Evolutionary conservation across 2,329 filamentous ascomycete species (phyloP), one percentile per base, ranked within the genome.

Genomic region (Monosporascus sp.): DNA sequence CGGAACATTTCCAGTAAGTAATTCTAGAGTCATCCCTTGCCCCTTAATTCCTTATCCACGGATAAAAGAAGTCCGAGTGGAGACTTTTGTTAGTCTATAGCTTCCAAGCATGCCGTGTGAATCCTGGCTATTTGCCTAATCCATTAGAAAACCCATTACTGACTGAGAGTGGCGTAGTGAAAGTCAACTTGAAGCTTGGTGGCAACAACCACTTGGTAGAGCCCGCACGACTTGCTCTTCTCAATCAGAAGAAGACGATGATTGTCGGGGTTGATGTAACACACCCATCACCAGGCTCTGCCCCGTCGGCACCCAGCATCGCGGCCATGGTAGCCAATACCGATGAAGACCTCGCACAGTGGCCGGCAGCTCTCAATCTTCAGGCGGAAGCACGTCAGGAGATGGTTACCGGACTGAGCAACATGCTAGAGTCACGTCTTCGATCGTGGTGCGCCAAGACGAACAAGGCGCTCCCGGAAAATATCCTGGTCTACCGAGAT

Each of bases 401-500:
- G 9, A 31, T 31, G 9, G 27, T 31, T 11, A 31, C 27, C 27
- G 27, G 75, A 1, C 70, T 90, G 0, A 71, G 80, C n/a, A 67
- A 70, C 1, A 84, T 89, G 75, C 71, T 88, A 4, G 67, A 76
- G 35, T 77, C 79, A 18, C 81, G 84, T 0, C 71, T 90, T 1
- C 55, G 63, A 1, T 65, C 83, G 2, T 90, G 84, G 83, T 64
- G 70, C 7, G 72, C 37, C n/a, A 41, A 70, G 20, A 82, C 83
- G 60, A 69, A 75, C 18, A 58, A 63, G 0, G 50, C 51, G 0
- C 70, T 82, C 0, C 87, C 88, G 0, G 75, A 80, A 24, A 87
- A 87, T 58, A 82, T 90, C 44, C 70, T 90, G 35, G 71, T 90
- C 9, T 91, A 89, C 64, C 81, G 87, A n/a, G 87, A 90, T 62